These are phyloP conservation scores for Dactylellina sp. DNA, from an alignment of 2,329 filamentous ascomycete species.

Conservation along the genomic window DNA sequence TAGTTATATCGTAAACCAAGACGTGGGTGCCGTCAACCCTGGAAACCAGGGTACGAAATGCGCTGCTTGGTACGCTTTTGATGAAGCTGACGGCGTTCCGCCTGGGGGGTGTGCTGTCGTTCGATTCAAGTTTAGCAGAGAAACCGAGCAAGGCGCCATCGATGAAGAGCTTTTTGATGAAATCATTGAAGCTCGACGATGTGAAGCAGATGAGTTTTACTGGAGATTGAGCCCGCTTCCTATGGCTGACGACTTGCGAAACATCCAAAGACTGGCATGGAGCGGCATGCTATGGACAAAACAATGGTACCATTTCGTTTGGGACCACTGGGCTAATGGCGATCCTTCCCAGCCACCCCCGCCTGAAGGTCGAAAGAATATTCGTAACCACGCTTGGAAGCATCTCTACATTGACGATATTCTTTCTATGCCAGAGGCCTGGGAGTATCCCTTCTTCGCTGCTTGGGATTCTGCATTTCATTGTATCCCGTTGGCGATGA, in stretches of 20 bases:
- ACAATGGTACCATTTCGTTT: constrained; percentile 95
- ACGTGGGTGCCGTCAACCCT: constrained; percentile 86
- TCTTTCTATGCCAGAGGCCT: constrained; percentile 96
- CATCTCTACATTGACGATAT: constrained; percentile 96
- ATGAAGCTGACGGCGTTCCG: constrained; percentile 85
- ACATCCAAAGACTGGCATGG: constrained; percentile 93
- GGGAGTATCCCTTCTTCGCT: constrained; percentile 87
- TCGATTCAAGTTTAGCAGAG: constrained; percentile 85
- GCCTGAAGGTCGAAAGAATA: constrained; percentile 79
- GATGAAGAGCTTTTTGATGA: constrained; percentile 95
- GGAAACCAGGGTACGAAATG: constrained; percentile 84
- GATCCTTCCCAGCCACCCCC: constrained; percentile 90
- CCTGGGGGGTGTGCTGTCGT: constrained; percentile 96
- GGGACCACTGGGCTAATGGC: constrained; percentile 97
- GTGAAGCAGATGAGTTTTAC: constrained; percentile 97
- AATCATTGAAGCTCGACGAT: constrained; percentile 82
- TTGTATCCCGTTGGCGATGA: constrained; percentile 95
- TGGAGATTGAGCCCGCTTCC: constrained; percentile 91
- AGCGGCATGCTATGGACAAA: constrained; percentile 99
- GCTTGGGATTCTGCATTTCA: constrained; percentile 98
- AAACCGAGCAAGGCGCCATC: constrained; percentile 71
- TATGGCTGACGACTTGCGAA: constrained; percentile 91
- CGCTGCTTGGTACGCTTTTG: constrained; percentile 91
- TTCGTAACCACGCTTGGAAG: constrained; percentile 91
- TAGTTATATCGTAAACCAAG: constrained; percentile 81